Conservation (phyloP, 306 rosid species). For the Arachis stenosperma region DNA sequence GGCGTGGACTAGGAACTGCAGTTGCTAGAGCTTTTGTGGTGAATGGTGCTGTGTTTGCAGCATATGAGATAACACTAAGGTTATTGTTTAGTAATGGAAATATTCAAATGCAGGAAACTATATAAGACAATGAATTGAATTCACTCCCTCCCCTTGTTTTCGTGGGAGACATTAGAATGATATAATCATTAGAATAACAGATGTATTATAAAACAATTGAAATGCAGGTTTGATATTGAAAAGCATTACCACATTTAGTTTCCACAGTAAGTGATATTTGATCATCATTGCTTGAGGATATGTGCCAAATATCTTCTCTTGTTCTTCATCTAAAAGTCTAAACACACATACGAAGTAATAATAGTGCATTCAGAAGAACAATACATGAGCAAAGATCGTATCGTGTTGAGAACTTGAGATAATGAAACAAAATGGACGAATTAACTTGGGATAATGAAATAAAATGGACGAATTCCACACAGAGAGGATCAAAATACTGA, state of each 20-base stretch:
- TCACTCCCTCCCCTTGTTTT: too few relatives aligned
- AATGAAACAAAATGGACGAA: neutral
- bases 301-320: neutral
- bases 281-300: slow-evolving; percentile 4
- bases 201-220: slow-evolving; percentile 21
- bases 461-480: neutral
- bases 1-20: slow-evolving; percentile 85
- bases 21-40: slow-evolving; percentile 80
- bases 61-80: slow-evolving; percentile 77
- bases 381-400: neutral
- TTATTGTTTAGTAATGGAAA: slow-evolving; percentile 54
- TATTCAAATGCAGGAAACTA: slow-evolving; percentile 47
- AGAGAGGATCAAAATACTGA: neutral
- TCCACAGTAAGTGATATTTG: slow-evolving; percentile 10
- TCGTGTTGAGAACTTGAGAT: neutral
- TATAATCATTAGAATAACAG: neutral
- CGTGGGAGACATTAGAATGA: neutral
- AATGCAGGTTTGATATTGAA: slow-evolving; percentile 6
- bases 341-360: neutral
- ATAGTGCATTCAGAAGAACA: neutral
- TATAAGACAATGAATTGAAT: slow-evolving; percentile 27
- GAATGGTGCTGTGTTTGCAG: slow-evolving; percentile 80
- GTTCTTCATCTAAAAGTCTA: neutral
- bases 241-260: slow-evolving; percentile 19
- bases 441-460: neutral